A percentile compares a stretch with the other conserved stretches of the same genome.
phyloP scores from a whole-genome alignment of 441 rosid genomes.

The Eruca vesicaria region DNA sequence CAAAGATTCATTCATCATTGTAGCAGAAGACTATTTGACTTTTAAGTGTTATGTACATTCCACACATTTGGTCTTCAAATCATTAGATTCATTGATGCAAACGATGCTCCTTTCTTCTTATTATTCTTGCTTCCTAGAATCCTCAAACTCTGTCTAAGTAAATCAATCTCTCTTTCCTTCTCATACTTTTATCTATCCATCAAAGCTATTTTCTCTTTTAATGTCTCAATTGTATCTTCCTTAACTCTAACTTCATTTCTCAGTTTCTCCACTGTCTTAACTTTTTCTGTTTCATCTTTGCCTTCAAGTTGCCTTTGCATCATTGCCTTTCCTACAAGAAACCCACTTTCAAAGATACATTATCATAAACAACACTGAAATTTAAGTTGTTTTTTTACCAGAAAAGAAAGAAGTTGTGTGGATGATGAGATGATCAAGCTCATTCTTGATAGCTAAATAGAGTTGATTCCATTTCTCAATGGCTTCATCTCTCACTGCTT shows the following conservation, averaged over 20 bases:
- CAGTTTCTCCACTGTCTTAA: slow-evolving; percentile 43
- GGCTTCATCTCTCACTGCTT: slow-evolving; percentile 66
- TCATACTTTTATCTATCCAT: slow-evolving; percentile 50
- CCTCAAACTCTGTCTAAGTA: slow-evolving; percentile 69
- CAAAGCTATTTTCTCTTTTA: slow-evolving; percentile 42
- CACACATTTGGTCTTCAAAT: slow-evolving; percentile 32
- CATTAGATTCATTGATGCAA: slow-evolving; percentile 11
- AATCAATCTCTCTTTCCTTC: slow-evolving; percentile 60
- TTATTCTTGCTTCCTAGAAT: slow-evolving; percentile 51
- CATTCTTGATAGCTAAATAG: slow-evolving; percentile 76
- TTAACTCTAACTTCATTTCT: slow-evolving; percentile 53
- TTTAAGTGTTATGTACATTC: slow-evolving; percentile 28
- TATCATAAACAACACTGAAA: background rate
- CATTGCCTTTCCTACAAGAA: slow-evolving; percentile 44
- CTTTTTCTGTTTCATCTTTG: slow-evolving; percentile 31
- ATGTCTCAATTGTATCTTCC: slow-evolving; percentile 47
- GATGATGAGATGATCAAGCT: slow-evolving; percentile 82
- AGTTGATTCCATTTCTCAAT: slow-evolving; percentile 87
- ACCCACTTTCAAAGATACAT: slow-evolving; percentile 11
- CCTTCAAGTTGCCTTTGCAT: slow-evolving; percentile 47
- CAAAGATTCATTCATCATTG: slow-evolving; percentile 19
- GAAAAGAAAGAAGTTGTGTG: no score
- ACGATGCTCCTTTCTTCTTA: slow-evolving; percentile 17
- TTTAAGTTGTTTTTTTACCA: slow-evolving; percentile 19
- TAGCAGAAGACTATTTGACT: slow-evolving; percentile 21